Evolutionary conservation across 2,329 filamentous ascomycete genomes (phyloP), one percentile per base, ranked within the genome.

Genomic region (Cordyceps cateniannulata): DNA sequence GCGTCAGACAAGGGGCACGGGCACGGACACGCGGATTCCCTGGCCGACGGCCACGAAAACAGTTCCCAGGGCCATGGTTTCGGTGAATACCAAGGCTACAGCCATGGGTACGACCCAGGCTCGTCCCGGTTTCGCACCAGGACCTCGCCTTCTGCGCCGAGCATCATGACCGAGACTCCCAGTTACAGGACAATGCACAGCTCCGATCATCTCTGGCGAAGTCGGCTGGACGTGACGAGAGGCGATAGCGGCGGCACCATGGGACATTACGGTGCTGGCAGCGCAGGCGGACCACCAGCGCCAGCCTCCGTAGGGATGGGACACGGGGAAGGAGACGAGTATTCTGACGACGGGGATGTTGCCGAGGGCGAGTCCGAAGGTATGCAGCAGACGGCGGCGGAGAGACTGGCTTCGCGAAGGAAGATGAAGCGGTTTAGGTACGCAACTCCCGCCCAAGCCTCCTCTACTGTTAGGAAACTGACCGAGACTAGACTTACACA

Each of bases 371-470:
- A 62, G 18, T 50, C 32, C 3, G 56, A 59, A 8, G 50, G 47
- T 20, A 48, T 50, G 2, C 61, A 49, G 49, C 81, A 81, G 67
- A 84, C 79, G 9, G 79, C 78, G 24, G 83, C 83, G 32, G 85
- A 86, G 70, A 78, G 80, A 61, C 79, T 78, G 40, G 84, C 78
- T 61, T 83, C 79, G 66, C 76, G 81, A 57, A 80, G 82, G 64
- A 88, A 87, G 72, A 87, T 87, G 89, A 93, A 93, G 79, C 81
- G 90, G 62, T 93, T 93, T 71, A 84, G 89, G 88, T 90, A 80
- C 4, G 7, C 16, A 32, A 1, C 3, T 16, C 16, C 9, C n/a
- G 5, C 14, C 3, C 3, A 24, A n/a, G 12, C 27, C 20, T 32
- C 9, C 20, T 10, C 4, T 40, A 9, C 12, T n/a, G 14, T 7